phyloP scores from a whole-genome alignment of 1,284 basidiomycete species.

The Phylloboletellus chloephorus region DNA sequence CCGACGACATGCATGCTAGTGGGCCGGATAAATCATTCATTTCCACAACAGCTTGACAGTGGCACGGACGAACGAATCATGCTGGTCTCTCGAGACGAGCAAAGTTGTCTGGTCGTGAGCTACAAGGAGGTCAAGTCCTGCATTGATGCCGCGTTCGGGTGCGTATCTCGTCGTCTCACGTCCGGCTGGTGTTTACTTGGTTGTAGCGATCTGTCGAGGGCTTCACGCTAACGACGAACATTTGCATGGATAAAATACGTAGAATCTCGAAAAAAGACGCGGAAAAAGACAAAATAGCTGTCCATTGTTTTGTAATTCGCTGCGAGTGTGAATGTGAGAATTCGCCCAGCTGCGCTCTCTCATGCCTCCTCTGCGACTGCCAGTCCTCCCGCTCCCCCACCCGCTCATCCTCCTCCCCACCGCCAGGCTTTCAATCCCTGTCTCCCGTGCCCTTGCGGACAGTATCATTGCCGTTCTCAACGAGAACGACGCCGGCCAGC shows the following conservation, averaged over 20 bases:
- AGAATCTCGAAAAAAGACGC: conserved; percentile 57
- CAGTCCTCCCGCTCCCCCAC: conserved; percentile 56
- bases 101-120: conserved; percentile 93
- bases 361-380: conserved; percentile 38
- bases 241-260: conserved; percentile 42
- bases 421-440: conserved; percentile 56
- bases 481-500: conserved; percentile 51
- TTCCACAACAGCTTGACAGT: conserved; percentile 68
- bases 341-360: background rate
- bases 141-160: conserved; percentile 73
- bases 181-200: conserved; percentile 1
- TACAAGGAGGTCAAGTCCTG: conserved; percentile 90
- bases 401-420: conserved; percentile 66
- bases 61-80: conserved; percentile 92
- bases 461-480: conserved; percentile 56
- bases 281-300: conserved; percentile 44
- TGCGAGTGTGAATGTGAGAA: conserved; percentile 2
- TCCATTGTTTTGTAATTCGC: conserved; percentile 1
- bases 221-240: conserved; percentile 18
- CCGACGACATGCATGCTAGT: background rate
- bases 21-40: background rate
- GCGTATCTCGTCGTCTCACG: background rate
- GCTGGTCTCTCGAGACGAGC: conserved; percentile 91
- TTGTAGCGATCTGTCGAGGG: conserved; percentile 27
- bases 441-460: conserved; percentile 53